Evolutionary conservation across 371 early-diverging fungal species (phyloP).

Genomic region (Mortierella sp.): DNA sequence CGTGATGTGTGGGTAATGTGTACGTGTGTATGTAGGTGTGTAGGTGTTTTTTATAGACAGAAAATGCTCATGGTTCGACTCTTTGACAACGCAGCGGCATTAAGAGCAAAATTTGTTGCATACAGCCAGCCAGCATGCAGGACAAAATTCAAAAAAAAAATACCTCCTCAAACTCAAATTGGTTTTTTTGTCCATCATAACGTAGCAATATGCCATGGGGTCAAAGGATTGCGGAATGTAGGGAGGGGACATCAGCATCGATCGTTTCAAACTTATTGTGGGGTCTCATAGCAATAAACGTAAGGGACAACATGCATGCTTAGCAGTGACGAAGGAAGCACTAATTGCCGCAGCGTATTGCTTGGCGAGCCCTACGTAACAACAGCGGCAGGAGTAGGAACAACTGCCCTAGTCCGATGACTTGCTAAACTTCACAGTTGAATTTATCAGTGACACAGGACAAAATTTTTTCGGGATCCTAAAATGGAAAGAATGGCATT

Average conservation of each 20-base stretch:
- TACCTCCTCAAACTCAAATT: too few relatives aligned
- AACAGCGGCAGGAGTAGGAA: background rate
- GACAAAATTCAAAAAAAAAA: too few relatives aligned
- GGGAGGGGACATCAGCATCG: too few relatives aligned
- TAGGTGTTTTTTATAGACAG: conserved; percentile 6
- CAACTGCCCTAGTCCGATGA: background rate
- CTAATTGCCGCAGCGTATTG: background rate
- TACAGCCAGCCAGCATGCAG: background rate
- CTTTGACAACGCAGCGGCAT: background rate
- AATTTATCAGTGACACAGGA: background rate
- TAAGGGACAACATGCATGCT: background rate
- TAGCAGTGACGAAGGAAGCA: background rate
- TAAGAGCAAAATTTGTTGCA: background rate
- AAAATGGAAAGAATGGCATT: conserved; percentile 8
- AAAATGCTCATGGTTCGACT: conserved; percentile 7
- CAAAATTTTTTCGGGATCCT: conserved; percentile 6
- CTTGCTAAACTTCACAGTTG: background rate
- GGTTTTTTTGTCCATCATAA: too few relatives aligned
- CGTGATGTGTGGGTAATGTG: background rate
- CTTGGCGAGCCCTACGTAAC: too few relatives aligned
- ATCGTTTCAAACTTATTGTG: too few relatives aligned
- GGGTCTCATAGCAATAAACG: background rate
- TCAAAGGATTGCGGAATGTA: too few relatives aligned
- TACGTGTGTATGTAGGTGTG: background rate
- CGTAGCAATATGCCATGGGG: too few relatives aligned